phyloP scores from a whole-genome alignment of 495 filamentous ascomycete genomes.

The Haplographium delicatum region DNA sequence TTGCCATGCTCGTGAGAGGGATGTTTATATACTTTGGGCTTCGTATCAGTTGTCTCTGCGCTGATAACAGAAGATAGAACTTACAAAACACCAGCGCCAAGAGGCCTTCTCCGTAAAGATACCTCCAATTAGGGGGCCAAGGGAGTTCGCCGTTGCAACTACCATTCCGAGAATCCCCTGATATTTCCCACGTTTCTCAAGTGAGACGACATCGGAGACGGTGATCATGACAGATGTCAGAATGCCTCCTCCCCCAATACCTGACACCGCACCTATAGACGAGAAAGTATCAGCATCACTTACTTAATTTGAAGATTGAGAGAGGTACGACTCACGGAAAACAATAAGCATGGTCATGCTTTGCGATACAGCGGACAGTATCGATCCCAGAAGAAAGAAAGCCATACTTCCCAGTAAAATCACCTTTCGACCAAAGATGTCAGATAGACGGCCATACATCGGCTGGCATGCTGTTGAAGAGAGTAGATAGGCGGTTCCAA shows the following conservation, averaged over 20 bases:
- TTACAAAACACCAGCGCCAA: slow-evolving; percentile 39
- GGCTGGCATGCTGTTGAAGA: slow-evolving; percentile 73
- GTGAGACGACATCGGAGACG: not conserved
- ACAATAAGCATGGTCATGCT: slow-evolving; percentile 66
- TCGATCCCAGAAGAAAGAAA: slow-evolving; percentile 65
- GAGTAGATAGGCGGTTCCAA: slow-evolving; percentile 66
- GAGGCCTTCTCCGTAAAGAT: slow-evolving; percentile 23
- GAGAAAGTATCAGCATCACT: not conserved
- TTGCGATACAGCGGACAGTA: slow-evolving; percentile 64
- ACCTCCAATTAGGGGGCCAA: slow-evolving; percentile 32
- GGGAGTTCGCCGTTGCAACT: slow-evolving; percentile 29
- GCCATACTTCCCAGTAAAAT: slow-evolving; percentile 66
- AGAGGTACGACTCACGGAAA: slow-evolving; percentile 47
- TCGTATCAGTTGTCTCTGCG: not conserved
- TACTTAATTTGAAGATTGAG: not conserved
- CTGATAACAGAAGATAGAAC: slow-evolving; percentile 23
- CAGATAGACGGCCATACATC: slow-evolving; percentile 67
- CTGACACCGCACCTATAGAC: not conserved
- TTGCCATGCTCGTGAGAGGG: not conserved
- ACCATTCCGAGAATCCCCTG: slow-evolving; percentile 31
- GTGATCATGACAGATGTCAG: not conserved
- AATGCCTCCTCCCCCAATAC: not conserved
- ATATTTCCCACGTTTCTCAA: slow-evolving; percentile 16
- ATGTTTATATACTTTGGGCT: not conserved
- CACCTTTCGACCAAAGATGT: slow-evolving; percentile 78